Base-by-base conservation (phyloP, 2,329 filamentous ascomycete genomes). In the Amauroascus verrucosus region DNA sequence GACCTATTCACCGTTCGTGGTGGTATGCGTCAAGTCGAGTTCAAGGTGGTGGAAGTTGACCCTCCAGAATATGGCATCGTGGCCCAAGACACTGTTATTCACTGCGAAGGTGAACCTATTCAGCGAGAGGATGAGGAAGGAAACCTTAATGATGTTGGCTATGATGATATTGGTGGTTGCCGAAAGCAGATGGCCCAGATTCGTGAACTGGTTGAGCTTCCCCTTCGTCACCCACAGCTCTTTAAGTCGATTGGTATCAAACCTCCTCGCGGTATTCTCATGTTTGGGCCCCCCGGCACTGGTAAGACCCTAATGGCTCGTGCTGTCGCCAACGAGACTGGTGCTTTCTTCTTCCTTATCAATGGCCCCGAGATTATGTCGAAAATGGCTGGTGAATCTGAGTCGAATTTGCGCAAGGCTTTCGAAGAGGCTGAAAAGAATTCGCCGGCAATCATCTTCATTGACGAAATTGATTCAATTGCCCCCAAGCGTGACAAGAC, bases 181-280 rank as follows among this genome's bases (percentile, higher is more conserved):
- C 83, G 93, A 68, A 98, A 98, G 78, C 93, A 98, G 77, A 97
- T 98, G 93, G 93, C 93, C 59, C 93, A 98, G 78, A 95, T 98
- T 65, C 88, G 93, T 70, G 93, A 98, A 73, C 84, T 98, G 79
- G 93, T 98, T 60, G 93, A 98, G 79, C 79, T 98, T 62, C 93
- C 93, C 57, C 81, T 98, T 58, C 85, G 93, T 67, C 93, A 98
- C 74, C 93, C 93, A 57, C 93, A 97, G 73, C 85, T 98, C 48
- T 98, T 98, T 86, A 98, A 97, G 80, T 97, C 91, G 38, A 97
- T 98, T 67, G 93, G 93, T 82, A 96, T 98, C 77, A 98, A 98
- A 82, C 93, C 93, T 53, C 93, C 93, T 44, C 89, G 93, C 67
- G 93, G 93, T 83, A 95, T 97, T 67, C 81, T 98, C 68, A 88